A percentile compares a stretch with the other conserved stretches of the same genome.
Evolutionary conservation across 140 eudicot species (phyloP).

Genomic region (Oenanthe javanica): DNA sequence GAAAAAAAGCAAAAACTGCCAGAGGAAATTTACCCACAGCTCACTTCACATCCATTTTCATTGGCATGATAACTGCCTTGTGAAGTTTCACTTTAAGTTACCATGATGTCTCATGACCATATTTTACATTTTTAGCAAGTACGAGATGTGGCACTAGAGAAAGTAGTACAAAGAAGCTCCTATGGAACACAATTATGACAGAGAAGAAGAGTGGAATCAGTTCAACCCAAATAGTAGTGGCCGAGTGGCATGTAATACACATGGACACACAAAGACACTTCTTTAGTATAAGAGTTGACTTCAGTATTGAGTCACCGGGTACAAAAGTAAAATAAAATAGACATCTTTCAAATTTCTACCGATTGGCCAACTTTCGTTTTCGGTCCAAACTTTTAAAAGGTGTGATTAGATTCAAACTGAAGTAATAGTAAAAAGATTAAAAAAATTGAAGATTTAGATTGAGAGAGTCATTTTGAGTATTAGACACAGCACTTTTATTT

Average conservation of each 20-base stretch:
- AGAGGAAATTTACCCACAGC: background rate
- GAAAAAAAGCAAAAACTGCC: background rate
- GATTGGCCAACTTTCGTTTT: background rate
- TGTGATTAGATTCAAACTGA: background rate
- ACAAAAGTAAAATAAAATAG: background rate
- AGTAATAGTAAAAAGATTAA: background rate
- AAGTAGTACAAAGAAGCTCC: background rate
- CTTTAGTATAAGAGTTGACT: background rate
- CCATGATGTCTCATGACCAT: background rate
- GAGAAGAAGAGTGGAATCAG: background rate
- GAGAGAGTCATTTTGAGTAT: background rate
- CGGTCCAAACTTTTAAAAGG: too few relatives aligned
- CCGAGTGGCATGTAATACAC: background rate
- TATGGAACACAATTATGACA: background rate
- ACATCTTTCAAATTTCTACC: background rate
- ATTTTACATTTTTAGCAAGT: background rate
- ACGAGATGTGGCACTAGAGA: background rate
- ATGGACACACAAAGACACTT: background rate
- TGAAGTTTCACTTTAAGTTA: background rate
- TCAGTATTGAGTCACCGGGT: background rate
- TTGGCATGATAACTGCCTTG: background rate
- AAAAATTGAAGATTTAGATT: background rate
- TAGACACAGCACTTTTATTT: background rate
- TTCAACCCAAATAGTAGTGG: background rate
- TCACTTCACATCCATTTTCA: background rate